Percentiles rank a stretch among this genome's conserved stretches.
phyloP scores from a whole-genome alignment of 192 early-diverging fungal species.

The Diversispora epigaea region DNA sequence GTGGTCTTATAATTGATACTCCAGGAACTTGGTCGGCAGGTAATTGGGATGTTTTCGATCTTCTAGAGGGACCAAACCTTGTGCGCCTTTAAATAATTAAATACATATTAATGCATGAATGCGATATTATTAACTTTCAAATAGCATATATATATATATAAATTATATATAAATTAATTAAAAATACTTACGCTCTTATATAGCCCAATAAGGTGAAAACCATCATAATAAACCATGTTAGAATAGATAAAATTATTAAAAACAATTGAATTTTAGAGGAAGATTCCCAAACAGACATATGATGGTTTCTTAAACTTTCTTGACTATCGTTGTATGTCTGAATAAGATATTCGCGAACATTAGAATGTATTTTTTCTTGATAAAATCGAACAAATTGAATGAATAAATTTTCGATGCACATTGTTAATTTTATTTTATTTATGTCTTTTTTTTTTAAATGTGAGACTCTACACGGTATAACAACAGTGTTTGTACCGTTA shows the following conservation, averaged over 20 bases:
- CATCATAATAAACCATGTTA: slow-evolving; percentile 38
- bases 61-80: slow-evolving; percentile 37
- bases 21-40: slow-evolving; percentile 55
- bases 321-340: background rate
- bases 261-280: slow-evolving; percentile 40
- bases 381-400: background rate
- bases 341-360: slow-evolving; percentile 2
- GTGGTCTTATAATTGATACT: slow-evolving; percentile 89
- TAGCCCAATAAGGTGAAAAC: background rate
- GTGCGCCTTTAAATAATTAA: slow-evolving; percentile 29
- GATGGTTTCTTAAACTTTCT: slow-evolving; percentile 6
- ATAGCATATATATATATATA: background rate
- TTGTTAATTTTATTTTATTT: background rate
- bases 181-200: slow-evolving; percentile 19
- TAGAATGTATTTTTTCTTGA: background rate
- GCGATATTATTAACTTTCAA: background rate
- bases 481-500: too few relatives aligned
- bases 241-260: slow-evolving; percentile 45
- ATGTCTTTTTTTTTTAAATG: background rate
- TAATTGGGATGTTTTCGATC: slow-evolving; percentile 43
- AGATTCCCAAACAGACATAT: slow-evolving; percentile 40
- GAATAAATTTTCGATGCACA: background rate
- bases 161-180: background rate
- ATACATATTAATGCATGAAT: background rate
- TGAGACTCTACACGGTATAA: background rate